Base-by-base conservation (phyloP, 2,329 filamentous ascomycete genomes). In the Monosporascus sp. region DNA sequence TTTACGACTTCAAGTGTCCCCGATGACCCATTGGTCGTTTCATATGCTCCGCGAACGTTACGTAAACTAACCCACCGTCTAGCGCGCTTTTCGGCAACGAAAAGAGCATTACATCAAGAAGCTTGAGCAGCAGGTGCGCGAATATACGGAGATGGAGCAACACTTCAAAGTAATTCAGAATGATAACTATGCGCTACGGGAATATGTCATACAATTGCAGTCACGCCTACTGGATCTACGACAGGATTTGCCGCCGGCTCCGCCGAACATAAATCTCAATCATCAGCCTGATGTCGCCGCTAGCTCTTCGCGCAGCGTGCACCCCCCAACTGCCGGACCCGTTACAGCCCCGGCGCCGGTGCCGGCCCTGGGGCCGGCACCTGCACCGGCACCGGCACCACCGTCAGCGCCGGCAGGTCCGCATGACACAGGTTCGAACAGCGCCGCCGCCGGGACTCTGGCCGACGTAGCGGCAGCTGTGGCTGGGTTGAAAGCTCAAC, bases 91-190 rank as follows among this genome's bases (percentile, higher is more conserved):
- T 74, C 89, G 94, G 43, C 92, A 97, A 74, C 88, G 94, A 58
- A 99, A 99, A 70, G 94, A 99, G 73, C 89, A 90, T 46, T 97
- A 99, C 70, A 99, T 99, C 71, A 96, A 96, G 77, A 95, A 96
- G 70, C 81, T 99, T 7, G 94, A 99, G 72, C 88, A 94, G 68
- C 90, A 97, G 69, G 91, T 97, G 50, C 86, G 90, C 64, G 89
- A 94, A 31, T 89, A 85, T 60, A 80, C 84, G 61, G 80, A 84
- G 19, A 82, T 96, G 71, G 88, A 91, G 60, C 82, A 88, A 58
- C 84, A 82, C 52, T 91, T 84, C 72, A 94, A 96, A 70, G 75
- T 80, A n/a, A 75, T 96, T 26, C 90, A 96, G 67, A 78, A 83
- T 27, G 93, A 99, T 70, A 96, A 97, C 72, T 94, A 92, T 68